A percentile compares a stretch with the other conserved stretches of the same genome.
phyloP scores from a whole-genome alignment of 208 protist genomes.

The Leishmania martiniquensis region DNA sequence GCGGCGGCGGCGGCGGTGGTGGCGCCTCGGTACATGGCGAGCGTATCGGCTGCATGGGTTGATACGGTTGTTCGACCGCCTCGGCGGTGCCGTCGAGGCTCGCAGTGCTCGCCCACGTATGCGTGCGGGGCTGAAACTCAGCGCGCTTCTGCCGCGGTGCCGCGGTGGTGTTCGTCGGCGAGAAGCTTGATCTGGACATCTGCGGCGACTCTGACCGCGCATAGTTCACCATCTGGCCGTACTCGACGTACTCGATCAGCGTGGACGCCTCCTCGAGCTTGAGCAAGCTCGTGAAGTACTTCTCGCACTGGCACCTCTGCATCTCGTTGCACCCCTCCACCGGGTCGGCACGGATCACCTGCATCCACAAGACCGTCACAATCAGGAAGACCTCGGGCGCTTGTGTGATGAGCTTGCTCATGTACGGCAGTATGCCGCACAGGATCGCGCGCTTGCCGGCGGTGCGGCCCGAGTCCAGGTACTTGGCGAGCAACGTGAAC shows the following conservation, averaged over 20 bases:
- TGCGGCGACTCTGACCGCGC: conserved; percentile 9
- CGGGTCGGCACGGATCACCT: conserved; percentile 71
- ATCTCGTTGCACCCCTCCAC: conserved; percentile 62
- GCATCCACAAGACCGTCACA: conserved; percentile 87
- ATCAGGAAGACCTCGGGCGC: conserved; percentile 79
- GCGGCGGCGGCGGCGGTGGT: conserved; percentile 2
- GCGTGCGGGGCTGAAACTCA: conserved; percentile 8
- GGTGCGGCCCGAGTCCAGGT: conserved; percentile 96
- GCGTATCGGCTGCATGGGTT: conserved; percentile 9
- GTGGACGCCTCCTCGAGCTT: conserved; percentile 86
- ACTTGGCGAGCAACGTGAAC: conserved; percentile 95
- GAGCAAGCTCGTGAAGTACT: conserved; percentile 74
- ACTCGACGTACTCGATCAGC: conserved; percentile 82
- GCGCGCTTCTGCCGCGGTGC: conserved; percentile 31
- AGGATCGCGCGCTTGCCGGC: conserved; percentile 95
- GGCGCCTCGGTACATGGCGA: background rate
- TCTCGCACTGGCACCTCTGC: conserved; percentile 55
- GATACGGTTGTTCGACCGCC: conserved; percentile 14
- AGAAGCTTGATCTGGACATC: background rate
- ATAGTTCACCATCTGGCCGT: conserved; percentile 46
- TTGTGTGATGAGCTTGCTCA: conserved; percentile 95
- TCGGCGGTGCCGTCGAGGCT: conserved; percentile 26
- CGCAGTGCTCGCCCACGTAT: conserved; percentile 21
- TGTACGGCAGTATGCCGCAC: conserved; percentile 98
- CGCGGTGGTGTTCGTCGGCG: background rate